These are phyloP conservation scores for Phyllosticta citrichinensis DNA, from an alignment of 2,329 filamentous ascomycete species.

Conservation along the genomic window DNA sequence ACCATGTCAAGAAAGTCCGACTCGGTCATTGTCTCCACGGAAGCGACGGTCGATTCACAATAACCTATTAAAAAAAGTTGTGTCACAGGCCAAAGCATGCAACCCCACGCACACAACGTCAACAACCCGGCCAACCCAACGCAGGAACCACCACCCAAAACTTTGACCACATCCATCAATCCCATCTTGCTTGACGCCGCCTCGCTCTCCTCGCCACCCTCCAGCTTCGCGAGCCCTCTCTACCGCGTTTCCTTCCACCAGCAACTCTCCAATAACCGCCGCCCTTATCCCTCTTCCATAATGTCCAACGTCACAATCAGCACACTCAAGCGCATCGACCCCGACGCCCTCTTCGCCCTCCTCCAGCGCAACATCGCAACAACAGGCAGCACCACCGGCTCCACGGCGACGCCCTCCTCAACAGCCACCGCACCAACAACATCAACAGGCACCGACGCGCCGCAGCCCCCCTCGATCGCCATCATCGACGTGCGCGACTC, in stretches of 20 bases:
- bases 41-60: not conserved
- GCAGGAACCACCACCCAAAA: not conserved
- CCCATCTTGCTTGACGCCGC: not conserved
- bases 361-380: constrained; percentile 29
- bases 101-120: not conserved
- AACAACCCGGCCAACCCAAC: not conserved
- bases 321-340: constrained; percentile 56
- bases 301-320: constrained; percentile 51
- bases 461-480: constrained; percentile 39
- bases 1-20: too few relatives aligned
- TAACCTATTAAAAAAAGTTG: not conserved
- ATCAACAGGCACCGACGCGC: not conserved
- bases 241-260: not conserved
- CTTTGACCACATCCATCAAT: not conserved
- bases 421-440: not conserved
- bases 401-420: constrained; percentile 15
- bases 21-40: too few relatives aligned
- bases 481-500: constrained; percentile 85
- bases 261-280: not conserved
- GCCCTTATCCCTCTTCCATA: not conserved
- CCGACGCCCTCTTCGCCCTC: constrained; percentile 55
- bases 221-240: too few relatives aligned
- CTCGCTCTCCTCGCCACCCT: not conserved
- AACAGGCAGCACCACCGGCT: constrained; percentile 13
- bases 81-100: not conserved